Base-by-base conservation (phyloP, 371 early-diverging fungal species). In the Haplosporangium sp. region DNA sequence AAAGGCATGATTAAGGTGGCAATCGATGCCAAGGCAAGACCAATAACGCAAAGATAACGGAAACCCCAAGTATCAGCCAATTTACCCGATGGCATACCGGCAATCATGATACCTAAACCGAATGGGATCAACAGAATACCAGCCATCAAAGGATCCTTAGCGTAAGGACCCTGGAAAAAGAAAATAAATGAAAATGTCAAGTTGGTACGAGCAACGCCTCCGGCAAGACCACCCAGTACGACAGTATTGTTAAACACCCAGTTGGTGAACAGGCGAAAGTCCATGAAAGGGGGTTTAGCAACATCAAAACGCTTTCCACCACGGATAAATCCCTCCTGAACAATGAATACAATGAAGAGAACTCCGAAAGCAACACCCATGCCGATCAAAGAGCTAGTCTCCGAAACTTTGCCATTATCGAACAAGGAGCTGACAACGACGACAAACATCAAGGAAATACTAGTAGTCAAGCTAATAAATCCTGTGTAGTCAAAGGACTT, bases 141-240 rank as follows among this genome's bases (percentile, higher is more conserved):
- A 8, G 77, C 77, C 77, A 77, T 77, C 40, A 77, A 65, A 15
- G 77, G 77, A 45, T 77, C 77, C 61, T 77, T 77, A 47, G 37
- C 44, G 42, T 72, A 77, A 15, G 77, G 77, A 9, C 77, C 77
- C 17, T 77, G 77, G 61, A 77, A 77, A 57, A 77, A 77, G 52
- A 77, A 77, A 42, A 77, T 77, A 62, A 68, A 77, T 1, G 77
- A 77, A 65, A 77, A 77, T 47, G 77, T 77, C 77, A 77, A 77
- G 61, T 77, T 77, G 27, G 77, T 77, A 57, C 77, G 77, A 45
- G 77, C 77, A 19, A 77, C 77, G 61, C 77, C 77, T 47, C 77
- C 77, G 3, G 77, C 77, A 47, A 77, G 72, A 56, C 77, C 77
- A 17, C 77, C 77, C 5, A 77, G 69, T 13, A 77, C 77, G 38